phyloP scores from a whole-genome alignment of 371 early-diverging fungal genomes.

The Amoeboaphelidium protococcarum region DNA sequence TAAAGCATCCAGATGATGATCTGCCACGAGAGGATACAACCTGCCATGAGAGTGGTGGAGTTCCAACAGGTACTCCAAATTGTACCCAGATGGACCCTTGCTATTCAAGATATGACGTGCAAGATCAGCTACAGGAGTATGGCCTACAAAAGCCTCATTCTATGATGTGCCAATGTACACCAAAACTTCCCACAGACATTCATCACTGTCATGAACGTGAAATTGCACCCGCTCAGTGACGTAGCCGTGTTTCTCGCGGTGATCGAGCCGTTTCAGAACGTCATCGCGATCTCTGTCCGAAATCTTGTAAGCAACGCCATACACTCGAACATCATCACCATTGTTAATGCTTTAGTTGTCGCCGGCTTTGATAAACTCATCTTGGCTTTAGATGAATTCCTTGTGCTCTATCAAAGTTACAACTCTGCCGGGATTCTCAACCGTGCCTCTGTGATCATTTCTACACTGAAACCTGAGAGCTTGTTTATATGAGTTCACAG shows the following conservation, averaged over 20 bases:
- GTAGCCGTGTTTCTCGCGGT: conserved; percentile 45
- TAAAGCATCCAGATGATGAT: conserved; percentile 30
- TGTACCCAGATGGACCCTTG: conserved; percentile 45
- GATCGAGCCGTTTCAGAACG: conserved; percentile 45
- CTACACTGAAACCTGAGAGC: too few relatives aligned
- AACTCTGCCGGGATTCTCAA: conserved; percentile 54
- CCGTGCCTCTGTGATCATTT: conserved; percentile 84
- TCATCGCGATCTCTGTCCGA: conserved; percentile 24
- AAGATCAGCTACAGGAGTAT: conserved; percentile 30
- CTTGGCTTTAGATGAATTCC: conserved; percentile 13
- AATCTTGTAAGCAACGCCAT: conserved; percentile 69
- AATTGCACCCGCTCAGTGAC: conserved; percentile 16
- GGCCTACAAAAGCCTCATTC: conserved; percentile 58
- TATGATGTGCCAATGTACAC: conserved; percentile 54
- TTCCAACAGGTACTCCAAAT: conserved; percentile 43
- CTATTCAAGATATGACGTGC: conserved; percentile 37
- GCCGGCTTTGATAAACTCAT: conserved; percentile 3
- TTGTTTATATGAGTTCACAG: too few relatives aligned
- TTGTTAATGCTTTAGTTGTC: too few relatives aligned
- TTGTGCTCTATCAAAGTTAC: conserved; percentile 51
- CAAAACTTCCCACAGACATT: conserved; percentile 21
- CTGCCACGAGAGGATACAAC: conserved; percentile 24
- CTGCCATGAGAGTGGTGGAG: conserved; percentile 30
- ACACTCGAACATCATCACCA: too few relatives aligned
- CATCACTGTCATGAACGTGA: conserved; percentile 14